These are phyloP conservation scores for Colletotrichum truncatum DNA, from an alignment of 2,329 filamentous ascomycete species.

Conservation along the genomic window DNA sequence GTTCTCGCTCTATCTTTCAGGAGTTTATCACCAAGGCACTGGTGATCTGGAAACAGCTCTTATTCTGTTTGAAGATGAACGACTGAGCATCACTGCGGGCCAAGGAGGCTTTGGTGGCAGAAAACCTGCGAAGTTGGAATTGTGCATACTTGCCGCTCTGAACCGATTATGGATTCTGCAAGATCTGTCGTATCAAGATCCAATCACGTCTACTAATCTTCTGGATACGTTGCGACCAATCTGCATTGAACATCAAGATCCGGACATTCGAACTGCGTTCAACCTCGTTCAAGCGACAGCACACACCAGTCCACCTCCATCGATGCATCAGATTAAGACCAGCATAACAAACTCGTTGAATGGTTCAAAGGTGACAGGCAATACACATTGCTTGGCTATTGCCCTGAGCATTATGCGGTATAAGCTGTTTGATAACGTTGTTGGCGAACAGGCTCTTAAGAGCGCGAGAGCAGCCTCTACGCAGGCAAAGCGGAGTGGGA, in stretches of 20 bases:
- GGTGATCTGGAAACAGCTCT: conserved; percentile 78
- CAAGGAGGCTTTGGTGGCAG: conserved; percentile 46
- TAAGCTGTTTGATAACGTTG: conserved; percentile 82
- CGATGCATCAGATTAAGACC: conserved; percentile 81
- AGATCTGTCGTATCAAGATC: conserved; percentile 64
- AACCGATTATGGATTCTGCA: conserved; percentile 80
- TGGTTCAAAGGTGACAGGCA: conserved; percentile 74
- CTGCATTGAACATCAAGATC: conserved; percentile 75
- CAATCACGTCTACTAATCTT: conserved; percentile 66
- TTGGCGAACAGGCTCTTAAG: conserved; percentile 83
- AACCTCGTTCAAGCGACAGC: conserved; percentile 78
- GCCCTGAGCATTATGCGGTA: conserved; percentile 86
- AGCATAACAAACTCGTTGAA: conserved; percentile 79
- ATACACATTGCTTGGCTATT: conserved; percentile 84
- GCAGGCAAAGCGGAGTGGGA: conserved; percentile 75
- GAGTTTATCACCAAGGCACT: conserved; percentile 79
- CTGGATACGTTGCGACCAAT: conserved; percentile 73
- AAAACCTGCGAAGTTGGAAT: conserved; percentile 67
- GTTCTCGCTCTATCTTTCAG: conserved; percentile 76
- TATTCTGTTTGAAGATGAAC: conserved; percentile 68
- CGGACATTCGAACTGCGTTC: conserved; percentile 81
- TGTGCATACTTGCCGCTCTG: conserved; percentile 72
- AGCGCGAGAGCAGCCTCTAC: conserved; percentile 75
- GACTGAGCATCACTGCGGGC: conserved; percentile 62
- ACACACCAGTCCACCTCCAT: conserved; percentile 66